These are phyloP conservation scores for Termitomyces sp. DNA, from an alignment of 768 basidiomycete genomes.

Conservation along the genomic window DNA sequence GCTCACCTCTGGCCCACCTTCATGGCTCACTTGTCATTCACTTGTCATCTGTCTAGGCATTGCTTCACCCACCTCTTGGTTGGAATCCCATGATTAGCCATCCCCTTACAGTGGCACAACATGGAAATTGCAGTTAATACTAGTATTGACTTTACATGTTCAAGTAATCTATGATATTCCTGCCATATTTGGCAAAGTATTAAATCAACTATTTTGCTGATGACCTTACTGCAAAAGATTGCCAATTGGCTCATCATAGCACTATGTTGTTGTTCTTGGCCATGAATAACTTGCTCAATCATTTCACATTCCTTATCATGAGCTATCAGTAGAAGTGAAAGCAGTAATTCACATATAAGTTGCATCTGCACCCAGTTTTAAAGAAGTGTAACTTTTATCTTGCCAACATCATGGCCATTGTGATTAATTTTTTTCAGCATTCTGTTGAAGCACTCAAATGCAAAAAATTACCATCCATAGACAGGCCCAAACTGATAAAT, in stretches of 20 bases:
- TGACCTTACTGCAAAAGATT: no score
- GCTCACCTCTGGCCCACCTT: no score
- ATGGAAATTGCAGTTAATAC: neutral
- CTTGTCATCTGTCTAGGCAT: no score
- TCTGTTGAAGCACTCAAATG: neutral
- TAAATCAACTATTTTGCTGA: no score
- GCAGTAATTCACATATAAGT: neutral
- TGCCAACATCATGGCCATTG: neutral
- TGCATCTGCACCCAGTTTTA: neutral
- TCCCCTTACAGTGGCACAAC: neutral
- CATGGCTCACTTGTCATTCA: no score
- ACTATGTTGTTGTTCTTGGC: neutral
- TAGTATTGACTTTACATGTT: no score
- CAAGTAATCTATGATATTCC: no score
- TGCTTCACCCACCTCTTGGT: no score
- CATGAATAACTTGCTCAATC: neutral
- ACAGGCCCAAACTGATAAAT: neutral
- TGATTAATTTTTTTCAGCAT: neutral
- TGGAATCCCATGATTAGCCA: no score
- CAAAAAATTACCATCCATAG: neutral
- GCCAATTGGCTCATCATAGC: no score
- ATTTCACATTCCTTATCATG: neutral
- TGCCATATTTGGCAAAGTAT: no score
- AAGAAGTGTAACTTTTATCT: neutral
- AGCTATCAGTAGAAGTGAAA: neutral